A percentile compares a stretch with the other conserved stretches of the same genome.
Evolutionary conservation across 106 monocot genomes (phyloP).

Genomic region (Alisma plantagoaquatica): DNA sequence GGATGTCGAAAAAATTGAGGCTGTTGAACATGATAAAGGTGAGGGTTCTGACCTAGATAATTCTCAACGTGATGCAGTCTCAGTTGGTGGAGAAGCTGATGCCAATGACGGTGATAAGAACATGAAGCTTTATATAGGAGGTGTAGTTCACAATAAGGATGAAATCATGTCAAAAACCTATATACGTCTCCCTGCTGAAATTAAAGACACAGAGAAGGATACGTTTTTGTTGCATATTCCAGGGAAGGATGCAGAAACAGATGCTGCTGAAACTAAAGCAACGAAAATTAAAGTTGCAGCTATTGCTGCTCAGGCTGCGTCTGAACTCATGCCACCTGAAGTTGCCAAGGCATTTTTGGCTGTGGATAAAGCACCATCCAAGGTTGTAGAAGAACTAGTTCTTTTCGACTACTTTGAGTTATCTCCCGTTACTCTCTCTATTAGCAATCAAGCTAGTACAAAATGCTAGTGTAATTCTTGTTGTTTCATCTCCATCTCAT

Average conservation of each 20-base stretch:
- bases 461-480: too few species aligned
- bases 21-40: conserved; percentile 29
- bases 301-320: conserved; percentile 59
- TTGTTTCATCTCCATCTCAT: too few species aligned
- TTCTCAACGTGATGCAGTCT: conserved; percentile 20
- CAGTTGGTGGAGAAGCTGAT: conserved; percentile 23
- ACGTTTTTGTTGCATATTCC: conserved; percentile 55
- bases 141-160: conserved; percentile 78
- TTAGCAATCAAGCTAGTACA: too few species aligned
- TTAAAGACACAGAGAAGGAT: conserved; percentile 43
- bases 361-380: conserved; percentile 37
- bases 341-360: conserved; percentile 65
- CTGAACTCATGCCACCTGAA: conserved; percentile 84
- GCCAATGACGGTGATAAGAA: conserved; percentile 23
- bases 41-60: conserved; percentile 30
- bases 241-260: conserved; percentile 27
- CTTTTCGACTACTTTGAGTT: too few species aligned
- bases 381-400: too few species aligned
- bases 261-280: conserved; percentile 34
- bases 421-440: too few species aligned
- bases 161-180: conserved; percentile 48
- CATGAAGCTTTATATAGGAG: conserved; percentile 66
- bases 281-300: conserved; percentile 54
- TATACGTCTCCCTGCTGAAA: conserved; percentile 54
- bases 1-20: conserved; percentile 29